Percentiles rank a stretch among this genome's conserved stretches.
phyloP scores from a whole-genome alignment of 805 yeast species.

The Saccharomycopsis selenospora region DNA sequence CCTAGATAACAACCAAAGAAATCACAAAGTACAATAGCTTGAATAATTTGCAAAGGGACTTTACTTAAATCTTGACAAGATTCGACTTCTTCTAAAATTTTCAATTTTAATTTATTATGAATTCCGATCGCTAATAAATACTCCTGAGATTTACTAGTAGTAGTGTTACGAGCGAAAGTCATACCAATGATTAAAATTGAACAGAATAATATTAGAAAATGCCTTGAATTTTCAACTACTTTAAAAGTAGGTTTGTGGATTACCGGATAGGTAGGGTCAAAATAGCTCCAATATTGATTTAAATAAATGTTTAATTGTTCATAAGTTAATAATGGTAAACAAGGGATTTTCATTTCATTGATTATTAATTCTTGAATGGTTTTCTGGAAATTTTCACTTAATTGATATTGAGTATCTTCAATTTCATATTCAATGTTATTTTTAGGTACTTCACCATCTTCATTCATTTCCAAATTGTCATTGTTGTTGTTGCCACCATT shows the following conservation, averaged over 20 bases:
- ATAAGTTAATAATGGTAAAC: slow-evolving; percentile 5
- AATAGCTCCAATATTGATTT: slow-evolving; percentile 31
- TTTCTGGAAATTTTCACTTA: not conserved
- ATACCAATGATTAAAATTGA: slow-evolving; percentile 24
- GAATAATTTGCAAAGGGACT: slow-evolving; percentile 24
- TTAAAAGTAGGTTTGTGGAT: slow-evolving; percentile 33
- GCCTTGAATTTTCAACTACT: not conserved
- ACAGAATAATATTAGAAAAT: slow-evolving; percentile 19
- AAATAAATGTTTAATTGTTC: slow-evolving; percentile 23
- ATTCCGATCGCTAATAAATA: slow-evolving; percentile 21
- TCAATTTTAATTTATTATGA: slow-evolving; percentile 23
- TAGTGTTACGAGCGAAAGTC: slow-evolving; percentile 20
- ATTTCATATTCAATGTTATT: not conserved
- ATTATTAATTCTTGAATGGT: not conserved
- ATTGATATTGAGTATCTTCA: slow-evolving; percentile 1
- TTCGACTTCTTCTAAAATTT: slow-evolving; percentile 18
- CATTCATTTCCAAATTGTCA: not conserved
- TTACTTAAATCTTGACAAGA: slow-evolving; percentile 16
- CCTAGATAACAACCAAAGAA: slow-evolving; percentile 27
- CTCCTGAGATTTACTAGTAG: slow-evolving; percentile 8
- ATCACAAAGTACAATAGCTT: slow-evolving; percentile 25
- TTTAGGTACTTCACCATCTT: not conserved
- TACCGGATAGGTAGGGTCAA: slow-evolving; percentile 34
- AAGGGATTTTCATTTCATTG: not conserved
- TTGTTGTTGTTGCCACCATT: too few species aligned